A percentile compares a stretch with the other conserved stretches of the same genome.
phyloP scores from a whole-genome alignment of 495 filamentous ascomycete species.

The Neurospora terricola region DNA sequence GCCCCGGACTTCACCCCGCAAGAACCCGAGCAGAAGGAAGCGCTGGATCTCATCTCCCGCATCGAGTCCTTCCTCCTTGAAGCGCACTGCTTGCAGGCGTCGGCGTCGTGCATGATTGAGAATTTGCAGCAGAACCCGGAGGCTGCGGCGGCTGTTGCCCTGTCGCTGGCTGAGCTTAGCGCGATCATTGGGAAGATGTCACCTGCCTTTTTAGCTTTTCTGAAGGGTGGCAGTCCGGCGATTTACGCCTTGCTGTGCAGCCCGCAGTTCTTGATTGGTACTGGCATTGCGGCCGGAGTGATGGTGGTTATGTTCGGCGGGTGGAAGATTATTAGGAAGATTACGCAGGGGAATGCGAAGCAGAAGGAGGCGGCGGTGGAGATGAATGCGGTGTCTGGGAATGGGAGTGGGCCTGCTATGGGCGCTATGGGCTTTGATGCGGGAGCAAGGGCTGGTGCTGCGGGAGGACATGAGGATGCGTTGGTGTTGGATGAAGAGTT shows the following conservation, averaged over 20 bases:
- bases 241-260: slow-evolving; percentile 79
- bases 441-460: background rate
- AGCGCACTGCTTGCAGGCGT: slow-evolving; percentile 77
- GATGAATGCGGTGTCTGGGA: slow-evolving; percentile 24
- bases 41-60: slow-evolving; percentile 53
- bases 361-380: slow-evolving; percentile 46
- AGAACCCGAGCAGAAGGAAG: slow-evolving; percentile 37
- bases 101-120: slow-evolving; percentile 72
- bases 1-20: slow-evolving; percentile 21
- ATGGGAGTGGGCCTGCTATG: background rate
- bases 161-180: slow-evolving; percentile 87
- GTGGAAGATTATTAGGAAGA: slow-evolving; percentile 91
- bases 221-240: slow-evolving; percentile 73
- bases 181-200: slow-evolving; percentile 73
- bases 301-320: slow-evolving; percentile 92
- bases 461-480: slow-evolving; percentile 29
- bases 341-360: slow-evolving; percentile 36
- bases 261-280: slow-evolving; percentile 89
- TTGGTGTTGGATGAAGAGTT: slow-evolving; percentile 43
- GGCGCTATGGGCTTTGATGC: background rate
- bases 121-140: slow-evolving; percentile 85
- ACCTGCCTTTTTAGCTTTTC: slow-evolving; percentile 58
- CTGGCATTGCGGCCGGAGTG: slow-evolving; percentile 76
- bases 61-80: slow-evolving; percentile 70
- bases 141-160: slow-evolving; percentile 85